Percentiles rank a stretch among this genome's conserved stretches.
phyloP scores from a whole-genome alignment of 495 filamentous ascomycete genomes.

The Ramalina peruviana region DNA sequence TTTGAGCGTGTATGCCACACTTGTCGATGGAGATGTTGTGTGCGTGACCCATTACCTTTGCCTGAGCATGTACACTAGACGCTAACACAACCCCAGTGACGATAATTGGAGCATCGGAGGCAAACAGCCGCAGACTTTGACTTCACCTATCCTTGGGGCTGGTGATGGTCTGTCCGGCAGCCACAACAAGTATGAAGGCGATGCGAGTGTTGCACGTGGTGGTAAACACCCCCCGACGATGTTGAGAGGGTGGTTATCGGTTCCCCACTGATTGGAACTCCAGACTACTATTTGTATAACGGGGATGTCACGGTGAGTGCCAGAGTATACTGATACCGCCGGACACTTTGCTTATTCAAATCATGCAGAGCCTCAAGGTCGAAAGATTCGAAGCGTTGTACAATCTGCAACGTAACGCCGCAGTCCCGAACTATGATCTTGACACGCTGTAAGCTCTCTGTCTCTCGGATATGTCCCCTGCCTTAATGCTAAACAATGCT shows the following conservation, averaged over 20 bases:
- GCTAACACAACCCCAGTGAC: slow-evolving; percentile 2
- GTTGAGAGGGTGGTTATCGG: no score
- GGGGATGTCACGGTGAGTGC: neutral
- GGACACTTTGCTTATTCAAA: neutral
- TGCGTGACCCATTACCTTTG: neutral
- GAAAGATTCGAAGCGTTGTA: slow-evolving; percentile 8
- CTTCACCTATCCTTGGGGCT: slow-evolving; percentile 7
- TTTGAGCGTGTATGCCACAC: slow-evolving; percentile 11
- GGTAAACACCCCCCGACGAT: neutral
- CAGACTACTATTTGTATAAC: slow-evolving; percentile 8
- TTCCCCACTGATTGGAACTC: neutral
- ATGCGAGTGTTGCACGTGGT: slow-evolving; percentile 7
- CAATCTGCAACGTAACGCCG: slow-evolving; percentile 1
- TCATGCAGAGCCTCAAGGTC: neutral
- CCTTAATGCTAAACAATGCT: neutral
- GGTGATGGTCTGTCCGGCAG: slow-evolving; percentile 16
- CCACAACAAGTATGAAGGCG: slow-evolving; percentile 18
- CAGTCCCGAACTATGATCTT: slow-evolving; percentile 9
- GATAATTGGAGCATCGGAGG: slow-evolving; percentile 17
- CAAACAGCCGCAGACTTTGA: slow-evolving; percentile 10
- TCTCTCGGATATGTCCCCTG: neutral
- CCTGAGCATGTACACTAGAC: neutral
- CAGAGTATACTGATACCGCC: neutral
- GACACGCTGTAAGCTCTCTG: neutral
- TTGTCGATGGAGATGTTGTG: slow-evolving; percentile 14